These are phyloP conservation scores for Kodamaea hsintzibuensis DNA, from an alignment of 805 yeast species.

Conservation along the genomic window DNA sequence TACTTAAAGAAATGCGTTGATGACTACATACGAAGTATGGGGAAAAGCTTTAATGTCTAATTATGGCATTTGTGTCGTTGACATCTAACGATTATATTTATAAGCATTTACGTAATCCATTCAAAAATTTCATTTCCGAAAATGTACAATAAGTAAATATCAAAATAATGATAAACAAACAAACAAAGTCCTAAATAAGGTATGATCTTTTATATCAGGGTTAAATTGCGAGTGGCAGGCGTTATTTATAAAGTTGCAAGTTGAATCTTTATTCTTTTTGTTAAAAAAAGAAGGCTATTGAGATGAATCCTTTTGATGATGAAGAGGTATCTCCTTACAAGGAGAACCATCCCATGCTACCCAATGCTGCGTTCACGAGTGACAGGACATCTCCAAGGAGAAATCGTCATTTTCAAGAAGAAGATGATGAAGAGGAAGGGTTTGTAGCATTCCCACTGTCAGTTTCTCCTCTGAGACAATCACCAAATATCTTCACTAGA, in stretches of 20 bases:
- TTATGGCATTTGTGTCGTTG: background rate
- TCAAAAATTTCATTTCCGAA: background rate
- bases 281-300: background rate
- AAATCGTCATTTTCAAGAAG: slow-evolving; percentile 24
- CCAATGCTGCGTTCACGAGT: slow-evolving; percentile 41
- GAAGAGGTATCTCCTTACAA: slow-evolving; percentile 33
- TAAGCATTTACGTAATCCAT: background rate
- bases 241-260: background rate
- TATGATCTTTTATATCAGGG: background rate
- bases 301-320: slow-evolving; percentile 32
- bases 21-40: slow-evolving; percentile 10
- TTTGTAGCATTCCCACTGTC: slow-evolving; percentile 34
- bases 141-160: background rate
- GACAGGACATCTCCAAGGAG: slow-evolving; percentile 40
- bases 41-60: background rate
- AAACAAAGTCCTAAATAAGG: background rate
- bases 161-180: background rate
- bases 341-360: slow-evolving; percentile 35
- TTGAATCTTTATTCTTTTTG: background rate
- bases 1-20: slow-evolving; percentile 13
- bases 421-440: slow-evolving; percentile 19
- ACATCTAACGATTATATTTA: background rate
- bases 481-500: slow-evolving; percentile 46
- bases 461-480: slow-evolving; percentile 33
- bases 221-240: background rate